Base-by-base conservation (phyloP, 805 yeast species). In the Cyberlindnera veronae region DNA sequence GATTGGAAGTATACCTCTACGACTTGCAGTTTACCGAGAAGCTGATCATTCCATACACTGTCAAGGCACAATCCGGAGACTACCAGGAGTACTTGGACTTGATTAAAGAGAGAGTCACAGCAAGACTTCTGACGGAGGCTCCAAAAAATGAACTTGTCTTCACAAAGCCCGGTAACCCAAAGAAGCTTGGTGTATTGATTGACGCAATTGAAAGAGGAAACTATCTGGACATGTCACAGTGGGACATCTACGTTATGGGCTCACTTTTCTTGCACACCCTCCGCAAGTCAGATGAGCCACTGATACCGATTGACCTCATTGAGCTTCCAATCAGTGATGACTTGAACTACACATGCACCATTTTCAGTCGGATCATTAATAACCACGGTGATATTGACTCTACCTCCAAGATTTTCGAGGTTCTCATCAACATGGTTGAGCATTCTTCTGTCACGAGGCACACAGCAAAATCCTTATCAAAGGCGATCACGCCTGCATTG, bases 1-100 rank as follows among this genome's bases (percentile, higher is more conserved):
- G 90, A 3, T 70, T 90, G 30, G 76, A 78, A 34, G 84, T 87
- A 6, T 89, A 87, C 58, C 63, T 81, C 29, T 80, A 81, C 54
- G 84, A 87, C 50, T 71, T 72, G 42, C 71, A 72, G 39, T 67
- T 77, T 30, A 70, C 69, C 37, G 72, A 68, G n/a, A 61, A 55
- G 33, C 71, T 82, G 26, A 64, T 71, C 3, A 61, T 79, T 3
- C 81, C 79, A 36, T 55, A 51, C 53, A 62, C 24, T 41, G 63
- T 21, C 53, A 67, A 51, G 60, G 45, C 39, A 50, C 58, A 20
- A 29, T 48, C 57, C 27, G 33, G 31, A 10, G 61, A 56, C 32
- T 67, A 58, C 51, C 57, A 53, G 21, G 56, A 56, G 7, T 72
- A 63, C 54, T 64, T 71, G 40, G 56, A 59, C 36, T 47, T 64